Percentiles rank a stretch among this genome's conserved stretches.
Conservation (phyloP, 495 filamentous ascomycete genomes). For the Terfezia claveryi region DNA sequence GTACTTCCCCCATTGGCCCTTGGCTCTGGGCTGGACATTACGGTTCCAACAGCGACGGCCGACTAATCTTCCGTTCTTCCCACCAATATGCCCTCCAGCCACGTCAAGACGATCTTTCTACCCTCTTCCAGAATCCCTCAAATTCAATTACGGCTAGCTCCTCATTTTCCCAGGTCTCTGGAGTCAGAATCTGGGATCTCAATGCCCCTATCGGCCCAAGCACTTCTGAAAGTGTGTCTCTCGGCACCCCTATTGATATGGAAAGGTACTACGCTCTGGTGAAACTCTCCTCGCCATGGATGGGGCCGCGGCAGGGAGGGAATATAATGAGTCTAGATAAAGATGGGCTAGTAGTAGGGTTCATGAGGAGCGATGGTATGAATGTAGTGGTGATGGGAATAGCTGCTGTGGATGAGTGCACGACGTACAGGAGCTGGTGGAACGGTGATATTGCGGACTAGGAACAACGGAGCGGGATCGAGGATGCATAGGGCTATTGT, state of each 20-base stretch:
- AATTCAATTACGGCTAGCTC: not conserved
- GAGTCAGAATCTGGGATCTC: not conserved
- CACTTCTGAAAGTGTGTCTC: not conserved
- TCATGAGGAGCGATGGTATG: constrained; percentile 48
- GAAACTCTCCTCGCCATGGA: constrained; percentile 62
- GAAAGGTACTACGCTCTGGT: constrained; percentile 55
- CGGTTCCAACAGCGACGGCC: not conserved
- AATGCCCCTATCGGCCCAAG: not conserved
- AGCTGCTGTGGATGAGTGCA: constrained; percentile 50
- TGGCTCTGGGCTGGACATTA: not conserved
- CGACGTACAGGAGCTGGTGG: constrained; percentile 45
- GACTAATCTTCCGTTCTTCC: not conserved
- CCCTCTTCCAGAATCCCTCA: not conserved
- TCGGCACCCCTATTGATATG: not conserved
- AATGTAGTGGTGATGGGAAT: constrained; percentile 67
- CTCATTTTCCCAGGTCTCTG: not conserved
- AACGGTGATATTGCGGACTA: constrained; percentile 41
- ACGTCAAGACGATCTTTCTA: not conserved
- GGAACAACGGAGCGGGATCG: constrained; percentile 39
- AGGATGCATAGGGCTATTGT: constrained; percentile 43
- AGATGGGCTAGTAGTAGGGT: constrained; percentile 62
- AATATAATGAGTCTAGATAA: constrained; percentile 40
- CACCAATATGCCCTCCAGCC: no score
- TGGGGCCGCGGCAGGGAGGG: constrained; percentile 68
- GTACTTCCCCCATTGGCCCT: not conserved